Percentiles rank a stretch among this genome's conserved stretches.
These are phyloP conservation scores for Myxozyma sirexii DNA, from an alignment of 805 yeast genomes.

Conservation along the genomic window DNA sequence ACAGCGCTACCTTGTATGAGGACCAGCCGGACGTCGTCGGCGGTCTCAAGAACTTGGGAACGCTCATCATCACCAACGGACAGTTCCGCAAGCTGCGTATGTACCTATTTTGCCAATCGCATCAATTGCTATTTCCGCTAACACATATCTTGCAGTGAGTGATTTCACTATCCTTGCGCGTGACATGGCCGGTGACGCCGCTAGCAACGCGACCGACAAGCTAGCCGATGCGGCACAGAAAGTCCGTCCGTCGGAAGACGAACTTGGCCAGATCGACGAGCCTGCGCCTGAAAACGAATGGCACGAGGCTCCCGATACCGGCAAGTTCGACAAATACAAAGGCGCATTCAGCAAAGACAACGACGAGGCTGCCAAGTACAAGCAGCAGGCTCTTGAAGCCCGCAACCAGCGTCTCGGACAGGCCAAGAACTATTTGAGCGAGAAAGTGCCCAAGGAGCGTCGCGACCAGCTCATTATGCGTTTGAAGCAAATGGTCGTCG, in stretches of 20 bases:
- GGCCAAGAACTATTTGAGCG: slow-evolving; percentile 11
- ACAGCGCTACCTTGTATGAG: slow-evolving; percentile 23
- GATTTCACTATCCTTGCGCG: slow-evolving; percentile 26
- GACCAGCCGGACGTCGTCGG: slow-evolving; percentile 5
- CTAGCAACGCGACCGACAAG: slow-evolving; percentile 10
- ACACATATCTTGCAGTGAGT: slow-evolving; percentile 6
- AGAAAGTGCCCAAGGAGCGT: slow-evolving; percentile 30
- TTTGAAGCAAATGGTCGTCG: slow-evolving; percentile 26
- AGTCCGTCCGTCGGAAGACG: slow-evolving; percentile 26
- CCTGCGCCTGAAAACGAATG: slow-evolving; percentile 27
- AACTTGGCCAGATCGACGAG: slow-evolving; percentile 18
- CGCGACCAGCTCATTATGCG: slow-evolving; percentile 22
- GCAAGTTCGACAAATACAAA: not conserved
- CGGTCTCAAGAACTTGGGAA: slow-evolving; percentile 26
- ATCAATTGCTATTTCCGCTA: not conserved
- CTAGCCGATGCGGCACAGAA: slow-evolving; percentile 3
- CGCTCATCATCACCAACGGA: slow-evolving; percentile 29
- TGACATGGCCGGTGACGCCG: slow-evolving; percentile 27
- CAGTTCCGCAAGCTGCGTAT: slow-evolving; percentile 32
- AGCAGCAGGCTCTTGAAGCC: slow-evolving; percentile 6
- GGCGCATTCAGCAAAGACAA: not conserved
- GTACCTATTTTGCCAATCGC: not conserved
- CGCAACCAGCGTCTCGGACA: not conserved
- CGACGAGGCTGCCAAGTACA: not conserved
- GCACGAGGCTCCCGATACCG: slow-evolving; percentile 23